Evolutionary conservation across 2,329 filamentous ascomycete species (phyloP).

Genomic region (Dactylellina sp.): DNA sequence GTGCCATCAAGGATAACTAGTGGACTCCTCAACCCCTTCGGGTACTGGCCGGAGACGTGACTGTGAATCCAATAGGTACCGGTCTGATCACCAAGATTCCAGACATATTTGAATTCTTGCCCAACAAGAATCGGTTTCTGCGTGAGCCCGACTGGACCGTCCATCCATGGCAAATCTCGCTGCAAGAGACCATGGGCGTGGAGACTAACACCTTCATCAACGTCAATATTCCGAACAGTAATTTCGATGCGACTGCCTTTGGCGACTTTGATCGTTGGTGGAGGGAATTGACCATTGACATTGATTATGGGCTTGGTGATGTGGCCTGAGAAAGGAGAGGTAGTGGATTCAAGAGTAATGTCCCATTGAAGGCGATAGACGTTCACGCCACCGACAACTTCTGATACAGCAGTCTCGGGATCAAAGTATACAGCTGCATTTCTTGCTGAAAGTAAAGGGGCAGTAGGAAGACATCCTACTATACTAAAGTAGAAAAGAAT

Average conservation of each 20-base stretch:
- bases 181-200: conserved; percentile 4
- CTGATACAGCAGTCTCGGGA: not conserved
- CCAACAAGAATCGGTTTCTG: not conserved
- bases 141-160: not conserved
- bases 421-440: not conserved
- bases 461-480: not conserved
- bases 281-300: not conserved
- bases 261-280: not conserved
- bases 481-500: not conserved
- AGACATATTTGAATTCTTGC: not conserved
- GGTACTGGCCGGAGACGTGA: conserved; percentile 1
- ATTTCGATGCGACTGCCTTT: not conserved
- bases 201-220: not conserved
- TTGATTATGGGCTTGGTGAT: not conserved
- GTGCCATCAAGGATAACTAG: not conserved
- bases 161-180: conserved; percentile 1
- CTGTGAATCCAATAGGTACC: conserved; percentile 6
- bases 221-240: not conserved
- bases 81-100: conserved; percentile 1
- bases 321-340: not conserved
- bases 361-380: not conserved
- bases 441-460: not conserved
- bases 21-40: conserved; percentile 1
- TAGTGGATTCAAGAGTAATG: not conserved
- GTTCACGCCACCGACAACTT: not conserved